Evolutionary conservation across 768 basidiomycete species (phyloP).

Genomic region (Heimioporus sp.): DNA sequence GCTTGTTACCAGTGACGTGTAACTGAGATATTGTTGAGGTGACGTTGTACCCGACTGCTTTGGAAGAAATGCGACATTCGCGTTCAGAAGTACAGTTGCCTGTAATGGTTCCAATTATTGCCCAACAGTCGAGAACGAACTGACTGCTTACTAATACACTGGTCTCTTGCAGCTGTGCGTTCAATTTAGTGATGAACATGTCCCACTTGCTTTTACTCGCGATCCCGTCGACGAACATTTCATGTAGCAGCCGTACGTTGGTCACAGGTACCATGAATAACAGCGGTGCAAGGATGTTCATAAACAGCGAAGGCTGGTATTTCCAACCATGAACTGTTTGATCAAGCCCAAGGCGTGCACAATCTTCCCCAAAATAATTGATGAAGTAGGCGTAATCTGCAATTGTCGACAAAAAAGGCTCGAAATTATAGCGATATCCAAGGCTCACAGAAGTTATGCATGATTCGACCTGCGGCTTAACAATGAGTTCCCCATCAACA

Average conservation of each 20-base stretch:
- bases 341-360: constrained; percentile 38
- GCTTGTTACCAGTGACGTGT: constrained; percentile 42
- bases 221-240: constrained; percentile 50
- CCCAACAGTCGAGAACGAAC: too few relatives aligned
- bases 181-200: constrained; percentile 43
- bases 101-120: constrained; percentile 14
- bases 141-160: constrained; percentile 46
- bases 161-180: constrained; percentile 50
- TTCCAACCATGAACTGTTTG: constrained; percentile 30
- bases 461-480: constrained; percentile 25
- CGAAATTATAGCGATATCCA: not conserved
- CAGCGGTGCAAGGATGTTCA: constrained; percentile 38
- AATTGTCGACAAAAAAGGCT: not conserved
- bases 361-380: constrained; percentile 44
- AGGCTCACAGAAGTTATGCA: constrained; percentile 28
- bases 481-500: constrained; percentile 4
- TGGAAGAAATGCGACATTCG: constrained; percentile 59
- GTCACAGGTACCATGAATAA: constrained; percentile 51
- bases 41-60: constrained; percentile 39
- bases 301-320: constrained; percentile 33
- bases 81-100: constrained; percentile 57
- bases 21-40: constrained; percentile 39
- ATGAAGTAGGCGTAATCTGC: constrained; percentile 35
- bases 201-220: constrained; percentile 43
- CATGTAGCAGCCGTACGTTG: constrained; percentile 44